Percentiles rank a stretch among this genome's conserved stretches.
phyloP scores from a whole-genome alignment of 208 protist genomes.

The Naegleria gruberi region DNA sequence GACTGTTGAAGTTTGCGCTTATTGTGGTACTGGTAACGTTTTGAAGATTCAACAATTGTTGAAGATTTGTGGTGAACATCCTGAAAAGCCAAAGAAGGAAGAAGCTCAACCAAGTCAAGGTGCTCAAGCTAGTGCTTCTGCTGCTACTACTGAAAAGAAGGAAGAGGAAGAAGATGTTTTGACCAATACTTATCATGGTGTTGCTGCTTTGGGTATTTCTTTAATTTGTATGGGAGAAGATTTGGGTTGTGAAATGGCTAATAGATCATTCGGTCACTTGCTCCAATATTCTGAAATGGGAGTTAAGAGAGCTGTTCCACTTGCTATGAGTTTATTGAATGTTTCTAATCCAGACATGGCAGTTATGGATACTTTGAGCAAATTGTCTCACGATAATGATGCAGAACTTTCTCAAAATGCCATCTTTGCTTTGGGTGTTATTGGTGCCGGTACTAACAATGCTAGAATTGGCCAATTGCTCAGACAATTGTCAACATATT shows the following conservation, averaged over 20 bases:
- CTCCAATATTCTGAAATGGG: slow-evolving; percentile 53
- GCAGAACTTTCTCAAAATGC: slow-evolving; percentile 80
- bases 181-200: slow-evolving; percentile 46
- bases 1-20: slow-evolving; percentile 92
- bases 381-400: slow-evolving; percentile 94
- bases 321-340: slow-evolving; percentile 91
- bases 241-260: slow-evolving; percentile 92
- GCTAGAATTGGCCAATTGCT: slow-evolving; percentile 86
- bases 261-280: slow-evolving; percentile 93
- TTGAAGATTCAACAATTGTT: slow-evolving; percentile 93
- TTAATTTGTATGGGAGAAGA: slow-evolving; percentile 95
- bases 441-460: slow-evolving; percentile 94
- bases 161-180: slow-evolving; percentile 25
- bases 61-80: slow-evolving; percentile 73
- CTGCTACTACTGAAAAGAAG: neutral
- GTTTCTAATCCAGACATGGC: slow-evolving; percentile 86
- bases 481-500: slow-evolving; percentile 88
- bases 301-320: slow-evolving; percentile 86
- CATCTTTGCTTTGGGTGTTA: slow-evolving; percentile 92
- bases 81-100: slow-evolving; percentile 51
- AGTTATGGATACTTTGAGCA: slow-evolving; percentile 94
- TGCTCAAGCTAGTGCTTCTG: neutral
- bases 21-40: slow-evolving; percentile 96
- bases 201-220: slow-evolving; percentile 93
- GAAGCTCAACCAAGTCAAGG: neutral